Percentiles rank a stretch among this genome's conserved stretches.
Conservation (phyloP, 2,329 filamentous ascomycete species). For the Coniochaeta prunicola region DNA sequence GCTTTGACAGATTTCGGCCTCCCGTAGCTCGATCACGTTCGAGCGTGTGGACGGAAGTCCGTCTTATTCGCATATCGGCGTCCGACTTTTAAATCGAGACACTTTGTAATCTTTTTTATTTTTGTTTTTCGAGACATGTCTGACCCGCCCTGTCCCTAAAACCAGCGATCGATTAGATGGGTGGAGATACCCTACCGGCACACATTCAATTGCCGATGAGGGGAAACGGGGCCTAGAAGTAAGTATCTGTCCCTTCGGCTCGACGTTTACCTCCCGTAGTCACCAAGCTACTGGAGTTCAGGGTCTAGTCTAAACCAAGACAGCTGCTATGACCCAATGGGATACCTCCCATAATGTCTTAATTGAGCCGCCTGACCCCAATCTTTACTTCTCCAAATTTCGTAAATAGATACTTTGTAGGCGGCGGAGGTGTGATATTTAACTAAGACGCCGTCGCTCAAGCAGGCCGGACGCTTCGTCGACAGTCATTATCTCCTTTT, state of each 20-base stretch:
- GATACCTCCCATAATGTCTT: not conserved
- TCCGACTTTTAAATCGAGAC: not conserved
- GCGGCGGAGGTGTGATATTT: not conserved
- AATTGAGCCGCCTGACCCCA: not conserved
- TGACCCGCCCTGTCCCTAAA: not conserved
- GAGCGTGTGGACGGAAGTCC: too few species aligned
- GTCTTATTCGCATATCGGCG: not conserved
- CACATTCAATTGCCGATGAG: constrained; percentile 1
- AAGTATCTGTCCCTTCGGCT: not conserved
- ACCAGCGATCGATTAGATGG: too few species aligned
- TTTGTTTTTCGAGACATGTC: not conserved
- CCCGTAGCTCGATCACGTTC: not conserved
- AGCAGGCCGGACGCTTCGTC: too few species aligned
- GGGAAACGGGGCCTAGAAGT: not conserved
- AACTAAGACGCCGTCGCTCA: not conserved
- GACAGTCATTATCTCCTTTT: not conserved
- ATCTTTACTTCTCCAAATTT: not conserved
- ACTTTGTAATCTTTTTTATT: too few species aligned
- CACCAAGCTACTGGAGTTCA: too few species aligned
- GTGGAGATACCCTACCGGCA: not conserved
- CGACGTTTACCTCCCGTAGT: not conserved
- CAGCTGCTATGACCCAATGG: not conserved
- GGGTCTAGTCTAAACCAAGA: not conserved
- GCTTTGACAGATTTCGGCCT: not conserved
- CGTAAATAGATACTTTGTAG: not conserved